Conservation (phyloP, 163 green algal species). For the Chlamydomonas reinhardtii region DNA sequence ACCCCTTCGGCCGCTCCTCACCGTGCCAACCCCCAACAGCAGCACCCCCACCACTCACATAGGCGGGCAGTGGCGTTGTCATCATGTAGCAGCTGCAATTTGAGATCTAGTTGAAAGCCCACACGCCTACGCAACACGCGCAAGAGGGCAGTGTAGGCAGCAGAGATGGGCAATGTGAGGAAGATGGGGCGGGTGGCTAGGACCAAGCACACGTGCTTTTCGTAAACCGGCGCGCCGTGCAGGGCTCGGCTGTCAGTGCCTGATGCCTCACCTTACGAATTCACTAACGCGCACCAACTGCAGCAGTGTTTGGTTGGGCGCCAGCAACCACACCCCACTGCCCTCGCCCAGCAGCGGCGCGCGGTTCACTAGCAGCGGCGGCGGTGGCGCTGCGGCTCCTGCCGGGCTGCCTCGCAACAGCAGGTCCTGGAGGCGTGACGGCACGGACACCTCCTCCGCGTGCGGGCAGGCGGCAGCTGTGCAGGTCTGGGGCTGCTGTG, state of each 20-base stretch:
- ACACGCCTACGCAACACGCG: background rate
- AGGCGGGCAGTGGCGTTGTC: background rate
- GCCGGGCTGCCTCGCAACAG: too few relatives aligned
- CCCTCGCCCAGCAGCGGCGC: constrained; percentile 11
- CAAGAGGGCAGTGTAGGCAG: background rate
- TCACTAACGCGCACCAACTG: background rate
- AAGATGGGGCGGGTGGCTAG: background rate
- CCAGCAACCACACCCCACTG: background rate
- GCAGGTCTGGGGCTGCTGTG: background rate
- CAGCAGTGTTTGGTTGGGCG: background rate
- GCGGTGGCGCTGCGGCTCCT: too few relatives aligned
- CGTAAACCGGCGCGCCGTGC: too few relatives aligned
- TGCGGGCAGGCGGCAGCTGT: background rate
- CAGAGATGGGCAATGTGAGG: background rate
- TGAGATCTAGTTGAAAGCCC: constrained; percentile 13
- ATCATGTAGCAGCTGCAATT: background rate
- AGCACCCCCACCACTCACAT: background rate
- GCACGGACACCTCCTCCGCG: background rate
- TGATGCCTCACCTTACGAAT: background rate
- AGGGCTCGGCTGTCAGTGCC: too few relatives aligned
- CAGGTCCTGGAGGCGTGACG: background rate
- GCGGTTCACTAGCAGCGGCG: background rate
- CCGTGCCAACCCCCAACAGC: background rate
- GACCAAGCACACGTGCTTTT: background rate
- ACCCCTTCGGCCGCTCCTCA: too few relatives aligned